Evolutionary conservation across 2,329 filamentous ascomycete species (phyloP).

Genomic region (Paracoccidioides lutzii): DNA sequence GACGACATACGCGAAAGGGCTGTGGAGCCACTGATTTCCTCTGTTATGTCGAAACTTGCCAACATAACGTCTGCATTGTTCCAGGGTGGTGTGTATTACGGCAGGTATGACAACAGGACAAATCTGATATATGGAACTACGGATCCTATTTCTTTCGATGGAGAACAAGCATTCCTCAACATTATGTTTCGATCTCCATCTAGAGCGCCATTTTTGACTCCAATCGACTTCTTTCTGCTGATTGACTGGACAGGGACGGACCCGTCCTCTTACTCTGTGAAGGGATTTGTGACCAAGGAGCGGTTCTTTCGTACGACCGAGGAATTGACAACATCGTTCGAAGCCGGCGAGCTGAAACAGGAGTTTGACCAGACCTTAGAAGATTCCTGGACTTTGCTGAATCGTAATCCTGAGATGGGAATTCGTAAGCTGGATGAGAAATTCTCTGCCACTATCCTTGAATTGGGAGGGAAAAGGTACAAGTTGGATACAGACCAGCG

Average conservation of each 20-base stretch:
- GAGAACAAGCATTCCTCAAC: constrained; percentile 27
- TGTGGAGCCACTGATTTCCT: constrained; percentile 26
- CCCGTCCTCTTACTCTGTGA: constrained; percentile 29
- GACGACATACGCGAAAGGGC: constrained; percentile 15
- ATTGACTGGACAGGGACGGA: constrained; percentile 35
- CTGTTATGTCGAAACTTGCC: constrained; percentile 33
- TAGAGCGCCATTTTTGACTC: constrained; percentile 28
- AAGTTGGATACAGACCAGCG: constrained; percentile 32
- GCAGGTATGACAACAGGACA: constrained; percentile 13
- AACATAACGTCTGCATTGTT: constrained; percentile 34
- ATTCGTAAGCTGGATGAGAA: constrained; percentile 7
- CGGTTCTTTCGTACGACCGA: constrained; percentile 26
- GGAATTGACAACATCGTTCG: constrained; percentile 27
- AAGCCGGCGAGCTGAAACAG: constrained; percentile 25
- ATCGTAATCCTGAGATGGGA: constrained; percentile 3
- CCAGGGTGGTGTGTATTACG: constrained; percentile 18
- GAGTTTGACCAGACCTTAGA: constrained; percentile 22
- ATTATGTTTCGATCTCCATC: constrained; percentile 34
- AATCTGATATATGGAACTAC: constrained; percentile 17
- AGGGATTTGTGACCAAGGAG: constrained; percentile 32
- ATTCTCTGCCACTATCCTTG: constrained; percentile 20
- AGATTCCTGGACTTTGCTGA: constrained; percentile 14
- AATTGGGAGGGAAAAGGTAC: constrained; percentile 29
- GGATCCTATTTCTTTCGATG: constrained; percentile 31
- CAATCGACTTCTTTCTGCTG: constrained; percentile 35